These are phyloP conservation scores for Collybia sp. DNA, from an alignment of 768 basidiomycete genomes.

Conservation along the genomic window DNA sequence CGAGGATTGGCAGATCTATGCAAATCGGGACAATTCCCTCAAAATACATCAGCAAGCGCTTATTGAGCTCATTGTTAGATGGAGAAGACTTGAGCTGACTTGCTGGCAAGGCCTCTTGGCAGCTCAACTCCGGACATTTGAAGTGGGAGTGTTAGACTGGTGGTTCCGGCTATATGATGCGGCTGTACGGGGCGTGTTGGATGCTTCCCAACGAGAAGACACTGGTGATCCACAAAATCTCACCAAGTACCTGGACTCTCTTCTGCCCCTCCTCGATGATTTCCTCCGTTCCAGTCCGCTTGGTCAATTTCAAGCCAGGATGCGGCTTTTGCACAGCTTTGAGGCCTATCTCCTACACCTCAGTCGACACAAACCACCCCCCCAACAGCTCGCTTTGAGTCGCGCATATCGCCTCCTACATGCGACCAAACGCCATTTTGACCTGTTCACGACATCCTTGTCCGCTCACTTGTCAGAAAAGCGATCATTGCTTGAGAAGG, in stretches of 20 bases:
- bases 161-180: conserved; percentile 91
- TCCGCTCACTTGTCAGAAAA: conserved; percentile 47
- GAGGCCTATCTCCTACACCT: conserved; percentile 41
- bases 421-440: conserved; percentile 58
- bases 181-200: conserved; percentile 56
- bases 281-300: conserved; percentile 74
- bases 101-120: conserved; percentile 84
- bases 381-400: conserved; percentile 28
- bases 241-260: conserved; percentile 51
- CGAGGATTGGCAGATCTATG: conserved; percentile 95
- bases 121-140: conserved; percentile 56
- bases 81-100: conserved; percentile 86
- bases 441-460: conserved; percentile 51
- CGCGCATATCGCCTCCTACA: conserved; percentile 57
- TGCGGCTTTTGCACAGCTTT: conserved; percentile 70
- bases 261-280: conserved; percentile 76
- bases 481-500: conserved; percentile 64
- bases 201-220: conserved; percentile 35
- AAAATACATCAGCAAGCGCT: conserved; percentile 60
- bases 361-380: conserved; percentile 20
- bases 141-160: conserved; percentile 52
- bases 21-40: conserved; percentile 87
- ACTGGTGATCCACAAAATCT: conserved; percentile 26
- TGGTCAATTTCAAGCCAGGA: conserved; percentile 73
- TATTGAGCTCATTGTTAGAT: conserved; percentile 73